Conservation (phyloP, 129 eudicot species). For the Erigeron canadensis region DNA sequence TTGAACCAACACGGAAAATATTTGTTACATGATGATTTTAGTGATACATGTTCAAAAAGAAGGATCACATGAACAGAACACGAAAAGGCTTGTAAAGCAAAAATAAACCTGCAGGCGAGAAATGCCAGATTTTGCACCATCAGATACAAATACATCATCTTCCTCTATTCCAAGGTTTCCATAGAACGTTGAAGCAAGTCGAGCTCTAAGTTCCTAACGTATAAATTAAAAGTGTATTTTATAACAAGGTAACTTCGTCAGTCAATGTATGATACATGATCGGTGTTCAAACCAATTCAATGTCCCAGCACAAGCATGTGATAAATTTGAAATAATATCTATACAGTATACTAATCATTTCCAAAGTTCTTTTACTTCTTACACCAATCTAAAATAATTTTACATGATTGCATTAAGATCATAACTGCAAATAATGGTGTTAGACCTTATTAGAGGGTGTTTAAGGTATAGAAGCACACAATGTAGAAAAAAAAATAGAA, state of each 20-base stretch:
- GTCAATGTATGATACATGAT: background rate
- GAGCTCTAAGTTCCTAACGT: conserved; percentile 67
- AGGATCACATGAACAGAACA: background rate
- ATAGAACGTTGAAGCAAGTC: conserved; percentile 72
- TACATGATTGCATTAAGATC: background rate
- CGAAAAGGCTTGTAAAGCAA: background rate
- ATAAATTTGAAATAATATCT: background rate
- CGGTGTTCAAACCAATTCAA: no score
- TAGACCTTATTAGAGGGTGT: no score
- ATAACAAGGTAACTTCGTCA: background rate
- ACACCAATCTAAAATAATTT: conserved; percentile 1
- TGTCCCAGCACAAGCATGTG: conserved; percentile 3
- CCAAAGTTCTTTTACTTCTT: background rate
- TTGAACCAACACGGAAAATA: background rate
- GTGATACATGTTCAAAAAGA: background rate
- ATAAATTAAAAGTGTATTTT: background rate
- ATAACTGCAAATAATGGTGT: background rate
- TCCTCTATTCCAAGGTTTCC: conserved; percentile 75
- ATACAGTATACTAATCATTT: background rate
- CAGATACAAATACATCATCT: conserved; percentile 90
- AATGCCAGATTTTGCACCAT: conserved; percentile 95
- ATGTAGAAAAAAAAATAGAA: no score
- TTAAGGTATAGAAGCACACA: no score
- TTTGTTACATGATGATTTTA: no score
- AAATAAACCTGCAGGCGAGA: conserved; percentile 82